Evolutionary conservation across 306 rosid genomes (phyloP).

Genomic region (Begonia loranthoides): DNA sequence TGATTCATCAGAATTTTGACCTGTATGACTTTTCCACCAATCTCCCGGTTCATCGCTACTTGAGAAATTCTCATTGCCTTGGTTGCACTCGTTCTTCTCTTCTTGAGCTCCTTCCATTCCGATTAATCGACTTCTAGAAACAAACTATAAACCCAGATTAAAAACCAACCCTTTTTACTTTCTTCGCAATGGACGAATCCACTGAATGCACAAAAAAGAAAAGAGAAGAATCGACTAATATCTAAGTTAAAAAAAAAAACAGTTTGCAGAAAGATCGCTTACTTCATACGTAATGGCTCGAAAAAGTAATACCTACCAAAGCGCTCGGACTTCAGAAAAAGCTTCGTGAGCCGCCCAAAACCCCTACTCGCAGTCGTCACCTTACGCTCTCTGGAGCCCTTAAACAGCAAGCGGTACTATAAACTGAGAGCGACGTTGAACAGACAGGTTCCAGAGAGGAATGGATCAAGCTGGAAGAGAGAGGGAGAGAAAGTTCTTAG

Average conservation of each 20-base stretch:
- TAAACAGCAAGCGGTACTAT: no score
- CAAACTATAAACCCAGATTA: conserved; percentile 13
- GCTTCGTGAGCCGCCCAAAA: not conserved
- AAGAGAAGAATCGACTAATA: conserved; percentile 10
- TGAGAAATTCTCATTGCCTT: conserved; percentile 25
- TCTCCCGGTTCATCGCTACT: conserved; percentile 40
- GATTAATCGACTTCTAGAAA: not conserved
- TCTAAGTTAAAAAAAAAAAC: not conserved
- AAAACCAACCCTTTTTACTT: conserved; percentile 2
- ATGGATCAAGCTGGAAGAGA: not conserved
- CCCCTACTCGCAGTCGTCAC: not conserved
- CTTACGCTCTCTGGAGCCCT: not conserved
- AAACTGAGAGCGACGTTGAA: no score
- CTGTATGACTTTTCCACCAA: conserved; percentile 32
- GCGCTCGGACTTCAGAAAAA: no score
- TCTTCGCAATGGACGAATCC: conserved; percentile 8
- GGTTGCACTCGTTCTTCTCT: conserved; percentile 24
- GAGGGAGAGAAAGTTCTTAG: not conserved
- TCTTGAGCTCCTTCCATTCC: conserved; percentile 25
- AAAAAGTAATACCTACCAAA: no score
- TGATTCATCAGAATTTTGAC: conserved; percentile 13
- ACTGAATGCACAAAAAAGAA: conserved; percentile 20
- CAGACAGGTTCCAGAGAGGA: not conserved
- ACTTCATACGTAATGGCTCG: not conserved
- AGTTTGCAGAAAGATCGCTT: not conserved